These are phyloP conservation scores for Glycyrrhiza uralensis DNA, from an alignment of 306 rosid genomes.

Conservation along the genomic window DNA sequence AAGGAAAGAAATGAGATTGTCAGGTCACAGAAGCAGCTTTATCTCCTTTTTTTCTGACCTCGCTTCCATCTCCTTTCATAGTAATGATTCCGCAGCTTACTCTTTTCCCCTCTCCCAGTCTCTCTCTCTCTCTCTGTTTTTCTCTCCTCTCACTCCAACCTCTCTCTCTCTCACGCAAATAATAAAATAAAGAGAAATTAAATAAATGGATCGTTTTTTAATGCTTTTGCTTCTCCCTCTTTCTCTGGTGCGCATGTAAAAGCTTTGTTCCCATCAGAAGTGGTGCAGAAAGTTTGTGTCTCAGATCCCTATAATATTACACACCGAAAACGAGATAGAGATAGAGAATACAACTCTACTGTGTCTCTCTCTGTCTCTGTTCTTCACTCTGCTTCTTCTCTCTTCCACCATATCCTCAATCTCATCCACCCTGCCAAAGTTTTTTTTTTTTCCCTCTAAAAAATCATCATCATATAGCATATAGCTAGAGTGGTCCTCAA, in stretches of 20 bases:
- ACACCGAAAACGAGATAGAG: slow-evolving; percentile 35
- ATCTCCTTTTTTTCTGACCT: slow-evolving; percentile 62
- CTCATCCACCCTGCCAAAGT: too few relatives aligned
- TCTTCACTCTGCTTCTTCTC: not conserved
- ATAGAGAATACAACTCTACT: not conserved
- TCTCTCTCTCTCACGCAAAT: not conserved
- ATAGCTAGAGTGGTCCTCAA: slow-evolving; percentile 44
- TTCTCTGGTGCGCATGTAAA: slow-evolving; percentile 50
- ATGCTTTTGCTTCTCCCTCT: slow-evolving; percentile 33
- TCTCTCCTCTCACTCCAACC: slow-evolving; percentile 18
- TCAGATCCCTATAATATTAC: slow-evolving; percentile 71
- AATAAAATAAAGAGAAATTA: too few relatives aligned
- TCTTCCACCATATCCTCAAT: too few relatives aligned
- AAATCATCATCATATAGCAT: not conserved
- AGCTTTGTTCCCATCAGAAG: slow-evolving; percentile 58
- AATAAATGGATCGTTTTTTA: not conserved
- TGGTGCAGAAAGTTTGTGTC: slow-evolving; percentile 66
- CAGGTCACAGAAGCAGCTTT: slow-evolving; percentile 63
- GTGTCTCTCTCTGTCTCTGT: not conserved
- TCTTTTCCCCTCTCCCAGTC: not conserved
- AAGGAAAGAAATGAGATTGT: slow-evolving; percentile 36
- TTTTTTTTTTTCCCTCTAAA: not conserved
- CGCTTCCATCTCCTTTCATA: slow-evolving; percentile 59
- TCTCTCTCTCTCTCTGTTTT: not conserved
- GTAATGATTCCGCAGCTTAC: slow-evolving; percentile 52